Base-by-base conservation (phyloP, 2,329 filamentous ascomycete genomes). In the Fusarium ambrosium region DNA sequence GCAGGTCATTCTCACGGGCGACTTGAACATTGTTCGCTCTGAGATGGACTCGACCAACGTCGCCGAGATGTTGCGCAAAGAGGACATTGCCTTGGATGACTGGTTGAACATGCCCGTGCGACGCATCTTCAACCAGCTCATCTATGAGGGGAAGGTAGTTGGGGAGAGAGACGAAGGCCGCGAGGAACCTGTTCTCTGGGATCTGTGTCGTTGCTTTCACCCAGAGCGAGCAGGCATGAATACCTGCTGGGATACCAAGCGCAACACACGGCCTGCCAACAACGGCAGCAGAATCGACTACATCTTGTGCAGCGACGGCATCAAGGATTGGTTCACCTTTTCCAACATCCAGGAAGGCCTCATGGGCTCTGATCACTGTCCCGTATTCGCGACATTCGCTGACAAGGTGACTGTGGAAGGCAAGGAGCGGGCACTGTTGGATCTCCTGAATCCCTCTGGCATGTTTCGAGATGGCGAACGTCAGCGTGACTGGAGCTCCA, bases 281-380 rank as follows among this genome's bases (percentile, higher is more conserved):
- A 97, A 93, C 82, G 97, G 97, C 7, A 93, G 94, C 64, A 91
- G 97, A 39, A 98, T 98, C 77, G 97, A 99, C 82, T 98, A 97
- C 82, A 89, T 99, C 20, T 88, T 98, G 4, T 97, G 95, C 81
- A 97, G 92, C 74, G 87, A 92, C 45, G 89, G 90, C 39, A 93
- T 98, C 86, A 93, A 92, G 78, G 85, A 89, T 62, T 98, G 95
- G 95, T 93, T 98, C 78, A 86, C 85, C 29, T 90, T 92, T 51
- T 90, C 94, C 8, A 92, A 98, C 78, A 98, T 98, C 36, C 97
- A 98, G 81, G 95, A 98, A 82, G 95, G 95, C 0, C 85, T 98
- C 24, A 93, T 97, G 89, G 97, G 97, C 0, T 98, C 96, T 2
- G 97, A 99, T 80, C 97, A 99, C 82, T 99, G 97, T 78, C 97